A percentile compares a stretch with the other conserved stretches of the same genome.
Conservation (phyloP, 176 grass and related monocot species). For the Bolboschoenus planiculmis region DNA sequence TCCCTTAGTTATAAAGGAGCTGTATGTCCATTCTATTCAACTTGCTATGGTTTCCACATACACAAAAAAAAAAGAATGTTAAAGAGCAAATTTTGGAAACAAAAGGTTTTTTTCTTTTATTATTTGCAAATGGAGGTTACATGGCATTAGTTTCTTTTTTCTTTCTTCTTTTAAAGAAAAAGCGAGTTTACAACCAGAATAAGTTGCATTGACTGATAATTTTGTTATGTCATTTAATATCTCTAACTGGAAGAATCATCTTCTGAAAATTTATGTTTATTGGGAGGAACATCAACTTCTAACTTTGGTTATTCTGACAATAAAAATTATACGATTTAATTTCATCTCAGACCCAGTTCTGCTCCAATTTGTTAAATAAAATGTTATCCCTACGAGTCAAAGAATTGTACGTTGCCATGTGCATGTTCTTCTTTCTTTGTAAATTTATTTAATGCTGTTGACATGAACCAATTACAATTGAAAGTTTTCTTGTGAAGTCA, state of each 20-base stretch:
- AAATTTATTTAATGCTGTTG: background rate
- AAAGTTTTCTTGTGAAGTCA: background rate
- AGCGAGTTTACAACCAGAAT: background rate
- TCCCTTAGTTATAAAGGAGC: too few relatives aligned
- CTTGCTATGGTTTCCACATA: background rate
- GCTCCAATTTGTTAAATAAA: too few relatives aligned
- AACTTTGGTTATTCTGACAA: too few relatives aligned
- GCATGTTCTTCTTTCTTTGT: background rate
- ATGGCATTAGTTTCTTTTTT: background rate
- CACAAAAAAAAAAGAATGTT: background rate
- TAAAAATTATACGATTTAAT: too few relatives aligned
- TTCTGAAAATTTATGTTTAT: too few relatives aligned
- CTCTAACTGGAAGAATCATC: too few relatives aligned
- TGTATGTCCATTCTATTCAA: background rate
- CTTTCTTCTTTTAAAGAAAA: background rate
- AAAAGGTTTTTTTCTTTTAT: background rate
- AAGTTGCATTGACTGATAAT: background rate
- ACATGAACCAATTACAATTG: background rate
- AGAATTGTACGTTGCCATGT: background rate
- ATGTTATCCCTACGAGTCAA: background rate
- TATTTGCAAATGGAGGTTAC: background rate
- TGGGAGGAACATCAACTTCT: too few relatives aligned
- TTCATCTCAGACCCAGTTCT: too few relatives aligned
- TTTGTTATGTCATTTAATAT: background rate
- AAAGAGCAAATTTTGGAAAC: background rate